These are phyloP conservation scores for Hylodesmum podocarpum DNA, from an alignment of 306 rosid species.

Conservation along the genomic window DNA sequence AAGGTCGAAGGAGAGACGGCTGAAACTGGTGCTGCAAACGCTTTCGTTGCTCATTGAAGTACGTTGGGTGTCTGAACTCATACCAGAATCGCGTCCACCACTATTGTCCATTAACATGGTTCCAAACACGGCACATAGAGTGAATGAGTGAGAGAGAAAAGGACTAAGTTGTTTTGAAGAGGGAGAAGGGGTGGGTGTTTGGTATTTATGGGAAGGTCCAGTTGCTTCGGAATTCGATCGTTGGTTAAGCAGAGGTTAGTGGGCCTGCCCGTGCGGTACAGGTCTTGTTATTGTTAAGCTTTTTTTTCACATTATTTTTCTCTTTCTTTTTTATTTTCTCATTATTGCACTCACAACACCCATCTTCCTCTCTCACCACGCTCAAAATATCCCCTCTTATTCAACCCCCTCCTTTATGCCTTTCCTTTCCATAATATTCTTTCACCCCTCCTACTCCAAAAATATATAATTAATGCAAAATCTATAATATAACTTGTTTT, in stretches of 20 bases:
- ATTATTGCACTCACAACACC: not conserved
- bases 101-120: constrained; percentile 59
- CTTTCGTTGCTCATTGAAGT: constrained; percentile 87
- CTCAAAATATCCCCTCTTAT: not conserved
- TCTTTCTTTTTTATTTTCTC: not conserved
- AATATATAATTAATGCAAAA: too few relatives aligned
- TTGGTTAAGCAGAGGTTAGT: not conserved
- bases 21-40: constrained; percentile 76
- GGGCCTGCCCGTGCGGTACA: constrained; percentile 14
- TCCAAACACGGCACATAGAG: constrained; percentile 7
- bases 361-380: not conserved
- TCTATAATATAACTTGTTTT: too few relatives aligned
- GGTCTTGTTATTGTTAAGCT: not conserved
- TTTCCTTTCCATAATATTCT: not conserved
- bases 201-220: constrained; percentile 57
- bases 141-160: not conserved
- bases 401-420: not conserved
- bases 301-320: not conserved
- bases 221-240: not conserved
- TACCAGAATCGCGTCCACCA: constrained; percentile 57
- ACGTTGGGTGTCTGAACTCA: constrained; percentile 53
- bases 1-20: constrained; percentile 90
- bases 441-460: too few relatives aligned
- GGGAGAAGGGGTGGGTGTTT: constrained; percentile 44
- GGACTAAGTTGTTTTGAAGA: too few relatives aligned